Base-by-base conservation (phyloP, 2,329 filamentous ascomycete genomes). In the Penicillium sp. region DNA sequence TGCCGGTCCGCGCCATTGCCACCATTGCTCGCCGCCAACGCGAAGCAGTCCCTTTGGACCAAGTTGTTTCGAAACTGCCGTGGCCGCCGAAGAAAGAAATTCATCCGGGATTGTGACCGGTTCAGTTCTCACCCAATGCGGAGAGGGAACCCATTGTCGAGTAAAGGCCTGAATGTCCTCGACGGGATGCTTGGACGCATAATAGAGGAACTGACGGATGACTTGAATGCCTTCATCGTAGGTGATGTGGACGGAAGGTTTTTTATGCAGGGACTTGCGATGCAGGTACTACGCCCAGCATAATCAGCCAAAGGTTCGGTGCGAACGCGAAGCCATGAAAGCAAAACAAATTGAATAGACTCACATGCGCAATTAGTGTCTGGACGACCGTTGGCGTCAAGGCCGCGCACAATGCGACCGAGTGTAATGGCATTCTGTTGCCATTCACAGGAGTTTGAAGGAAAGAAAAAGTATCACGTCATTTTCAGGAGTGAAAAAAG, bases 131-230 rank as follows among this genome's bases (percentile, higher is more conserved):
- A 95, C 81, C 89, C 89, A 96, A 52, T 80, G 77, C 1, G 92
- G 89, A 41, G 83, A 80, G 0, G 90, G 92, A 2, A 96, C 89
- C 80, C 85, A 88, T 71, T 95, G 90, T 10, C 79, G 72, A 0
- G 90, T 95, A 61, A 96, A 96, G 3, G 81, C 79, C 59, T 98
- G 92, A 18, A 96, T 67, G 47, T 96, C 88, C 65, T 98, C 92
- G 53, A 98, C 83, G 0, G 86, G 88, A 61, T 95, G 86, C 46
- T 86, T 82, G 1, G 90, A 88, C 3, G 88, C 83, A 63, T 88
- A 92, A 28, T 77, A 66, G 23, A 98, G 76, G 63, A 98, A 96
- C 23, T 82, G 78, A 33, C 88, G 85, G 53, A 96, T 83, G 34
- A 98, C 74, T 48, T 86, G 79, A 10, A 98, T 75, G 25, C 89